Evolutionary conservation across 495 filamentous ascomycete genomes (phyloP), one percentile per base, ranked within the genome.

Genomic region (Talaromyces thailandensis): DNA sequence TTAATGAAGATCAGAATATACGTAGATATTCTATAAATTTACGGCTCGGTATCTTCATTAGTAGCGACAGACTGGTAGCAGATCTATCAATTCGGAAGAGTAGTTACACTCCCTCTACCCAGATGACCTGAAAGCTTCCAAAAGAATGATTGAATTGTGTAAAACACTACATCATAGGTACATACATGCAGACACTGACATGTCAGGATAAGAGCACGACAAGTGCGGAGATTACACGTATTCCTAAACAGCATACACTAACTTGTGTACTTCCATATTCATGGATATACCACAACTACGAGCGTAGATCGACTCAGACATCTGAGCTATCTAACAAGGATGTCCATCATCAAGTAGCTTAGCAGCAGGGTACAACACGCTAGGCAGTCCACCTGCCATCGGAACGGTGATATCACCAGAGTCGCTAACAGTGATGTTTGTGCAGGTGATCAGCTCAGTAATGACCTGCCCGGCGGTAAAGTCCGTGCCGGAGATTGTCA

Each of bases 391-490:
- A 6, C 74, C 71, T 4, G 62, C 61, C 75, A 79, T 76, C 0
- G 72, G 64, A 21, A 79, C 75, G 24, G 73, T 58, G 3, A 79
- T 66, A 16, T 70, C 67, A 0, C 75, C 73, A 63, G 58, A 65
- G 2, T 56, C 43, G 32, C 73, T 71, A 29, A 78, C 74, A 9
- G 74, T 80, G 11, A 78, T 37, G 26, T 56, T 70, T 0, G 65
- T 63, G 65, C 82, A 84, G 5, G 70, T 73, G 55, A 79, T 63
- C 9, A 84, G 61, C 65, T 84, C 82, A 6, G 74, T 76, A 43
- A 83, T 51, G 6, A 63, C 23, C 8, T 55, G 55, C 1, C 73
- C 74, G 11, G 73, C 60, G 2, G 45, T n/a, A 63, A 71, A 82
- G 0, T 76, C 79, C 2, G 74, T 76, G 5, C 68, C 69, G 2